Evolutionary conservation across 169 alveolate species (phyloP).

Genomic region (Plasmodium cynomolgi): DNA sequence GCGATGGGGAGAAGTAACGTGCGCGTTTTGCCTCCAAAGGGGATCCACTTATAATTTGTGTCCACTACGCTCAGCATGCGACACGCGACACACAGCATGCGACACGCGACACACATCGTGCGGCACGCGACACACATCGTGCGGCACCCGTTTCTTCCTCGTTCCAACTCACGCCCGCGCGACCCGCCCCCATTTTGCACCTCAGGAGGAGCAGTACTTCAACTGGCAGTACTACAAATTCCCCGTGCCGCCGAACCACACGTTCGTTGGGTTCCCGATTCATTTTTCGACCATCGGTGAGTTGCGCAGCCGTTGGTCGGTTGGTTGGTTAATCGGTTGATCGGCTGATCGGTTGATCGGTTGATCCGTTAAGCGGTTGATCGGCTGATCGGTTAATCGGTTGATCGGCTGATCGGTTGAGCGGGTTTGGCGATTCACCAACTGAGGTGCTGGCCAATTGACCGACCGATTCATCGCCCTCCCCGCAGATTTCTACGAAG

Average conservation of each 20-base stretch:
- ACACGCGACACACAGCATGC: background rate
- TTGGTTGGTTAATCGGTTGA: background rate
- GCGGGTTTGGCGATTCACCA: background rate
- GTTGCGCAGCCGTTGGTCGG: background rate
- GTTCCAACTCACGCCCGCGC: background rate
- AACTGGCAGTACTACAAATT: slow-evolving; percentile 86
- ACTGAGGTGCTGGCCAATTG: background rate
- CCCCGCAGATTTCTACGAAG: slow-evolving; percentile 84
- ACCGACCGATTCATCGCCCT: background rate
- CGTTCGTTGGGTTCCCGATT: slow-evolving; percentile 90
- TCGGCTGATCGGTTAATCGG: background rate
- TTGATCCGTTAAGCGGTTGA: too few species aligned
- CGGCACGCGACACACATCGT: background rate
- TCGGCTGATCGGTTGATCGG: too few species aligned
- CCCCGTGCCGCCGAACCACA: slow-evolving; percentile 87
- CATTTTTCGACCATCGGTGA: slow-evolving; percentile 85
- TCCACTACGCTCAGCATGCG: background rate
- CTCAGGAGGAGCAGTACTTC: slow-evolving; percentile 86
- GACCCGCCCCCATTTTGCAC: background rate
- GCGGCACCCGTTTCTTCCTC: background rate
- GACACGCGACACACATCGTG: too few species aligned
- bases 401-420: too few species aligned
- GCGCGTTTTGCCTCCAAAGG: background rate
- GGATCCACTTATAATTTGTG: background rate
- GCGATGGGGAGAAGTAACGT: background rate